Evolutionary conservation across 169 alveolate species (phyloP).

Genomic region (Plasmodium knowlesi): DNA sequence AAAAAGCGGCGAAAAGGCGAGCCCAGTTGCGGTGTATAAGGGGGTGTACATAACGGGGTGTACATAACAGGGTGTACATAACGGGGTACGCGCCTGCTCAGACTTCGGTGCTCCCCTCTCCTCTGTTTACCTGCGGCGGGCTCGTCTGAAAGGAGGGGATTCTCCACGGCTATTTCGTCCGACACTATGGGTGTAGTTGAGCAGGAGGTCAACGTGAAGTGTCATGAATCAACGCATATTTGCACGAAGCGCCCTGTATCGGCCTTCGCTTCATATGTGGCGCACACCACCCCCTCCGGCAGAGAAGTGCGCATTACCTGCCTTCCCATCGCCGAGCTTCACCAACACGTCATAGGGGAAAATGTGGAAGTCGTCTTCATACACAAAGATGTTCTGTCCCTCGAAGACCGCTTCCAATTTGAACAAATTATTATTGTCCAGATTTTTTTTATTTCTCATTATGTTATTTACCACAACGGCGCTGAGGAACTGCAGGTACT

Average conservation of each 20-base stretch:
- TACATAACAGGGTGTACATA: background rate
- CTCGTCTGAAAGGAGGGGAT: conserved; percentile 21
- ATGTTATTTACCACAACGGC: conserved; percentile 41
- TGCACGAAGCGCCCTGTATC: background rate
- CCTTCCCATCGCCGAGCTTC: background rate
- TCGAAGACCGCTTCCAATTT: conserved; percentile 18
- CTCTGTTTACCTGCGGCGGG: background rate
- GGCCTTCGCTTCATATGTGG: background rate
- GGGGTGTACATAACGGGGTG: background rate
- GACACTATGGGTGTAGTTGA: background rate
- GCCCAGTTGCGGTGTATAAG: background rate
- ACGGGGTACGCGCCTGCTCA: background rate
- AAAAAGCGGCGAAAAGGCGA: background rate
- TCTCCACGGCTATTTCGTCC: conserved; percentile 26
- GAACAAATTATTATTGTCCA: conserved; percentile 29
- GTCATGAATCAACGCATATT: background rate
- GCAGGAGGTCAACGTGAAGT: background rate
- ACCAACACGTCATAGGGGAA: conserved; percentile 50
- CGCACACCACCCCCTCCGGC: background rate
- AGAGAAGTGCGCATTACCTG: conserved; percentile 13
- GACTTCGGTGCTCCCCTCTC: background rate
- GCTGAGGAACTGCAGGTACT: conserved; percentile 31
- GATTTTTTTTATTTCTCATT: conserved; percentile 51
- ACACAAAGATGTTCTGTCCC: conserved; percentile 14
- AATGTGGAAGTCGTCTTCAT: conserved; percentile 41